Conservation (phyloP, 2,329 filamentous ascomycete genomes). For the Pezicula neosporulosa region DNA sequence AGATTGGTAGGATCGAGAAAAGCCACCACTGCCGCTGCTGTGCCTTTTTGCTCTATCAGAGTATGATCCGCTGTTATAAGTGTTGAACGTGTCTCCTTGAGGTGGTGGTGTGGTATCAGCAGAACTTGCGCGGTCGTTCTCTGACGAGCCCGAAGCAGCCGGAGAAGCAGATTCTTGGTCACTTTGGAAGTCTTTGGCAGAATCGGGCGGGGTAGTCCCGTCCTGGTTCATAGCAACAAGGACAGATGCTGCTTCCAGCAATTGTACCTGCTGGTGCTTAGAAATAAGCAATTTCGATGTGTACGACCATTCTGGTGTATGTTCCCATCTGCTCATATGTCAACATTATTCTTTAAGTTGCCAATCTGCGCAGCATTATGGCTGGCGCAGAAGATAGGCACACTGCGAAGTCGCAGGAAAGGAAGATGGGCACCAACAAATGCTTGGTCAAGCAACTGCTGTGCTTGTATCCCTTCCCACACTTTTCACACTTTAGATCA, state of each 20-base stretch:
- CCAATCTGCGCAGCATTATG: conserved; percentile 16
- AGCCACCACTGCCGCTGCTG: conserved; percentile 48
- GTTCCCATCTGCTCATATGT: conserved; percentile 80
- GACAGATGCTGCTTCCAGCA: conserved; percentile 95
- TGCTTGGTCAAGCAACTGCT: conserved; percentile 99
- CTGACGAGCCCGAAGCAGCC: conserved; percentile 75
- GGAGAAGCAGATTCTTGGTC: conserved; percentile 82
- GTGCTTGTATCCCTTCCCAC: conserved; percentile 99
- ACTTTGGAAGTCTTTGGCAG: conserved; percentile 66
- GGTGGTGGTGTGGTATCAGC: conserved; percentile 91
- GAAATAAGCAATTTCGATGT: conserved; percentile 98
- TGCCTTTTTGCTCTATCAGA: conserved; percentile 51
- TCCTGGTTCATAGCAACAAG: conserved; percentile 82
- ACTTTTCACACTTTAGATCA: conserved; percentile 94
- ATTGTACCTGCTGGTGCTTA: conserved; percentile 98
- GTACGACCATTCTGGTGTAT: conserved; percentile 95
- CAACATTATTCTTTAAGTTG: conserved; percentile 25
- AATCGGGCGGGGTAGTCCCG: conserved; percentile 60
- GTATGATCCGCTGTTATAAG: conserved; percentile 37
- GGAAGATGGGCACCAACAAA: conserved; percentile 82
- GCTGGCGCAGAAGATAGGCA: conserved; percentile 29
- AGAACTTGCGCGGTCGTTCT: conserved; percentile 77
- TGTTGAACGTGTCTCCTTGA: conserved; percentile 50
- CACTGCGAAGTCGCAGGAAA: conserved; percentile 21
- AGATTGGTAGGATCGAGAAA: conserved; percentile 82